Conservation (phyloP, 257 asterid genomes). For the Rubia yunnanensis region DNA sequence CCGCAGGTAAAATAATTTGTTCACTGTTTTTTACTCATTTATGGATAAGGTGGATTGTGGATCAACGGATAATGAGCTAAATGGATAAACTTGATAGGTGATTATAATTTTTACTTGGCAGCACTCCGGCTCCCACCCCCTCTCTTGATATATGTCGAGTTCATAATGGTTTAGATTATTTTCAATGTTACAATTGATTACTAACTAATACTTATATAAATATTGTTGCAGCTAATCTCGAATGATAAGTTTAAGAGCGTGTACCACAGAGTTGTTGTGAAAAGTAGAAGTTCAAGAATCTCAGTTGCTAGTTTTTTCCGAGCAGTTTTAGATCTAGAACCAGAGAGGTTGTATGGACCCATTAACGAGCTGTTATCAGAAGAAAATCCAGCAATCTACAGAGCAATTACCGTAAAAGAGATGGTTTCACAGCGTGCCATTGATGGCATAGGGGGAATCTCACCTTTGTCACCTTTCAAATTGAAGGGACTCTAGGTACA, state of each 20-base stretch:
- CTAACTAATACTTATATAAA: neutral
- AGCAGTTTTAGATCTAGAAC: slow-evolving; percentile 22
- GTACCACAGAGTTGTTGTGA: slow-evolving; percentile 56
- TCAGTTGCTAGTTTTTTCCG: slow-evolving; percentile 53
- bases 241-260: slow-evolving; percentile 55
- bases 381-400: slow-evolving; percentile 24
- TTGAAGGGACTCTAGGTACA: no score
- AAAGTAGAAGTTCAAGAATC: slow-evolving; percentile 49
- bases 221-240: slow-evolving; percentile 34
- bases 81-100: no score
- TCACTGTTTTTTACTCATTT: no score
- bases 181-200: neutral
- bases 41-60: no score
- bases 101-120: no score
- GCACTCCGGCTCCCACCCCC: no score
- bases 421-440: no score
- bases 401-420: slow-evolving; percentile 29
- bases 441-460: no score
- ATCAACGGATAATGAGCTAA: no score
- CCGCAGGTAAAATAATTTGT: no score
- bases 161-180: neutral
- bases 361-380: slow-evolving; percentile 44
- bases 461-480: no score
- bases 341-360: slow-evolving; percentile 35
- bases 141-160: no score